Conservation (phyloP, 2,329 filamentous ascomycete species). For the Ophiosphaerella herpotricha region DNA sequence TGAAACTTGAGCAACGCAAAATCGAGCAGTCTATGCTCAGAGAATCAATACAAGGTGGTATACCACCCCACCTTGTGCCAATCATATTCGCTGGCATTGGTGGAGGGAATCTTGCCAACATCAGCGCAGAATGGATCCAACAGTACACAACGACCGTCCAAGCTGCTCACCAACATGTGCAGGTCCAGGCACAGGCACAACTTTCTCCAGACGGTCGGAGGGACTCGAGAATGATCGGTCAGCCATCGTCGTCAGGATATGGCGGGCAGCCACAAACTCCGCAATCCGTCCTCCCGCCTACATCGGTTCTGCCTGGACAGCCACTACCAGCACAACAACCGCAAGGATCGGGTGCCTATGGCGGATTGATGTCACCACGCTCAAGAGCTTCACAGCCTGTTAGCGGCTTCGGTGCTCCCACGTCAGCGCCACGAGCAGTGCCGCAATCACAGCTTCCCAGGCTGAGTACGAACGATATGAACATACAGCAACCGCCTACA, state of each 20-base stretch:
- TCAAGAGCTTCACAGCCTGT: conserved; percentile 36
- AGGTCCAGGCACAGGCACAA: conserved; percentile 47
- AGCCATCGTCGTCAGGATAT: conserved; percentile 39
- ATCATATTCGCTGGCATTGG: conserved; percentile 60
- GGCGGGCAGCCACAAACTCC: conserved; percentile 35
- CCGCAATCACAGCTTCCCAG: conserved; percentile 55
- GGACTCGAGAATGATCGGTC: conserved; percentile 51
- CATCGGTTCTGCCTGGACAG: conserved; percentile 46
- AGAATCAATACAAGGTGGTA: conserved; percentile 57
- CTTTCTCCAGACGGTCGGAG: conserved; percentile 49
- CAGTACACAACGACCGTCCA: conserved; percentile 55
- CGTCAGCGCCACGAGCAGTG: conserved; percentile 51
- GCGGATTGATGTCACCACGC: conserved; percentile 41
- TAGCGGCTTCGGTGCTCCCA: conserved; percentile 38
- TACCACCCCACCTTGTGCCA: conserved; percentile 58
- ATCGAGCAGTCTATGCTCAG: conserved; percentile 59
- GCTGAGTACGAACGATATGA: conserved; percentile 59
- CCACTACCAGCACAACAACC: conserved; percentile 42
- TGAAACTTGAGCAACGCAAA: conserved; percentile 56
- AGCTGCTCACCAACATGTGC: conserved; percentile 49
- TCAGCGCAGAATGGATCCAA: conserved; percentile 57
- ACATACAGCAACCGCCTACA: conserved; percentile 53
- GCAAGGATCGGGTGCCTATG: conserved; percentile 43
- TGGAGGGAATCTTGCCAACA: conserved; percentile 53
- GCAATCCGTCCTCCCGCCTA: conserved; percentile 38